Evolutionary conservation across 805 yeast species (phyloP), one percentile per base, ranked within the genome.

Genomic region (Candida orba): DNA sequence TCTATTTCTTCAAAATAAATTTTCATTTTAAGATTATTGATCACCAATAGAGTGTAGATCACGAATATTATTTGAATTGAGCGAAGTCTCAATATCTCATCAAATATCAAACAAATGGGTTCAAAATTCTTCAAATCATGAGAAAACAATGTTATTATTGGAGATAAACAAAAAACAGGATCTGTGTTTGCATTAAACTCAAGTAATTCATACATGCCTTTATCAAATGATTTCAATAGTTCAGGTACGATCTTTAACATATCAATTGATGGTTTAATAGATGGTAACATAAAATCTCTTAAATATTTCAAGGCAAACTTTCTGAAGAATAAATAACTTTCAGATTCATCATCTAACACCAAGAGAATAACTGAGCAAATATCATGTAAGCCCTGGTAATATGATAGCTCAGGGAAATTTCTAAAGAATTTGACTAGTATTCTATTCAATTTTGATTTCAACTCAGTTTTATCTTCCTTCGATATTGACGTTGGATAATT

Each of bases 351-450:
- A 20, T 58, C 52, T 10, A 79, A 76, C 1, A 82, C 75, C 15
- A 82, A 57, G 5, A 84, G 64, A 7, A 85, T 67, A 5, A 84
- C 72, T 32, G 85, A 72, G 2, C 87, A 89, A 18, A 93, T 68
- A 54, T 93, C 98, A 62, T 91, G 98, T 60, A 75, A 87, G 0
- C 99, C 99, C 63, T 91, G 99, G 60, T 89, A 91, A 62, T 91
- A 91, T 46, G 77, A 69, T 35, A 90, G 65, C 4, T 62, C 54
- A 0, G 90, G 90, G 51, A 81, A 66, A 14, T 68, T 71, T 34
- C 87, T 64, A 13, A 93, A 66, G 3, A 88, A 67, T 17, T 67
- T 66, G 13, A 74, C 61, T 4, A 87, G 72, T 13, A 81, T 49
- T 6, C 59, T 59, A 6, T 53, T 46, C 8, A 71, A 46, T 1